Evolutionary conservation across 176 grass and related monocot genomes (phyloP).

Genomic region (Avena insularis): DNA sequence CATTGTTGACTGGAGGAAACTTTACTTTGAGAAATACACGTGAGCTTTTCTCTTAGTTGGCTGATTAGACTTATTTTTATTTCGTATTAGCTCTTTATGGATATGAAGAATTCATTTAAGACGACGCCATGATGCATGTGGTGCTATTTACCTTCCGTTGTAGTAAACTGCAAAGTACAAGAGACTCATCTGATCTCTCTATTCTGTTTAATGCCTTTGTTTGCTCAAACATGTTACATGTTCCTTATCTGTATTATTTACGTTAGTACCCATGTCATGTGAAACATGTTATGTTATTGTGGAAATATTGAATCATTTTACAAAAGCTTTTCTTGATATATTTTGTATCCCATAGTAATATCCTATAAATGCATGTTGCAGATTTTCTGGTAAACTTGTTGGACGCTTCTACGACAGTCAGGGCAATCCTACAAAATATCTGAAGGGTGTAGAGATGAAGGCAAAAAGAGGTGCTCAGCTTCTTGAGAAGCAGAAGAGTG

Average conservation of each 20-base stretch:
- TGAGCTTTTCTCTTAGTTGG: slow-evolving; percentile 52
- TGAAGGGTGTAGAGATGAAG: slow-evolving; percentile 86
- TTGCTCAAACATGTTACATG: not conserved
- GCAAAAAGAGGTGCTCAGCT: slow-evolving; percentile 94
- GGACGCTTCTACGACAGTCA: slow-evolving; percentile 80
- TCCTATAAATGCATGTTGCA: slow-evolving; percentile 38
- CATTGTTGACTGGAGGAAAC: slow-evolving; percentile 94
- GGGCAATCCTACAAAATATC: slow-evolving; percentile 93
- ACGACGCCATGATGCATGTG: not conserved
- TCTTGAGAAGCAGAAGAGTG: slow-evolving; percentile 84
- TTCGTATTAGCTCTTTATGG: slow-evolving; percentile 1
- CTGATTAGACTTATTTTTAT: slow-evolving; percentile 33
- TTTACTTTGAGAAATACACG: slow-evolving; percentile 94
- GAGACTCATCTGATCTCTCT: not conserved
- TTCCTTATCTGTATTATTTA: not conserved
- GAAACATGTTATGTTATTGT: slow-evolving; percentile 29
- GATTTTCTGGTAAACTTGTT: slow-evolving; percentile 86
- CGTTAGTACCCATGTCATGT: not conserved
- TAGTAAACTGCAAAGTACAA: not conserved
- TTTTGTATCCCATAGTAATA: not conserved
- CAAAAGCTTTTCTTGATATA: not conserved
- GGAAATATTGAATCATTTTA: not conserved
- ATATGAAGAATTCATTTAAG: slow-evolving; percentile 13
- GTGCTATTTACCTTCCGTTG: slow-evolving; percentile 29
- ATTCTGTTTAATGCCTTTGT: not conserved